A percentile compares a stretch with the other conserved stretches of the same genome.
Conservation (phyloP, 140 eudicot species). For the Stevia rebaudiana region DNA sequence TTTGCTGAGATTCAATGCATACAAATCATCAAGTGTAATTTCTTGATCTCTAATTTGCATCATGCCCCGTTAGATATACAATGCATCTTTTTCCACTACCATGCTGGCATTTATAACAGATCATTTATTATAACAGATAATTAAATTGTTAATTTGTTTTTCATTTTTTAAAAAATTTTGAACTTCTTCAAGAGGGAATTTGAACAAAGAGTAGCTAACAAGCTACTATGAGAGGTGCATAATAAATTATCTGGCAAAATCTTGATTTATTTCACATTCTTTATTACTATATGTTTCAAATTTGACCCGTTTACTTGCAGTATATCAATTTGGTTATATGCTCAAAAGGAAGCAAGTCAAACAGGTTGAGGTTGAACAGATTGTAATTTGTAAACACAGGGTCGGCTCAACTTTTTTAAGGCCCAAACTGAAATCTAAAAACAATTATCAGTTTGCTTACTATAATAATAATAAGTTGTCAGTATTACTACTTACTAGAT, state of each 20-base stretch:
- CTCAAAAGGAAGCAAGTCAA: too few species aligned
- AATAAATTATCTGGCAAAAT: constrained; percentile 59
- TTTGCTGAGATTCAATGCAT: constrained; percentile 88
- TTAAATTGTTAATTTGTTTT: background rate
- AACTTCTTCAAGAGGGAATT: constrained; percentile 51
- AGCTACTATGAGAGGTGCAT: constrained; percentile 91
- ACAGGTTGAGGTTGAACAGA: too few species aligned
- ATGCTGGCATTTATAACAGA: constrained; percentile 46
- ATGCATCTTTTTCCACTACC: constrained; percentile 85
- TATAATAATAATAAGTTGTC: too few species aligned
- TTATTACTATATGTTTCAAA: background rate
- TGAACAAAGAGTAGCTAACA: constrained; percentile 76
- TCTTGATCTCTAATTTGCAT: constrained; percentile 92
- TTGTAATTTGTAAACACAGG: too few species aligned
- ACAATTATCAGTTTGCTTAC: too few species aligned
- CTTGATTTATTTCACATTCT: constrained; percentile 1
- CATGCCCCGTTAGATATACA: constrained; percentile 92
- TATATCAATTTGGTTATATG: background rate
- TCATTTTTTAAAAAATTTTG: background rate
- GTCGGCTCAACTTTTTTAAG: too few species aligned
- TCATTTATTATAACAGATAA: background rate
- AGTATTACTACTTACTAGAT: too few species aligned
- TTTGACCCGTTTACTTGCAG: background rate
- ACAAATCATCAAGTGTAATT: constrained; percentile 88
- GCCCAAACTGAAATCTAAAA: too few species aligned